phyloP scores from a whole-genome alignment of 192 early-diverging fungal species.

The Backusella circina region DNA sequence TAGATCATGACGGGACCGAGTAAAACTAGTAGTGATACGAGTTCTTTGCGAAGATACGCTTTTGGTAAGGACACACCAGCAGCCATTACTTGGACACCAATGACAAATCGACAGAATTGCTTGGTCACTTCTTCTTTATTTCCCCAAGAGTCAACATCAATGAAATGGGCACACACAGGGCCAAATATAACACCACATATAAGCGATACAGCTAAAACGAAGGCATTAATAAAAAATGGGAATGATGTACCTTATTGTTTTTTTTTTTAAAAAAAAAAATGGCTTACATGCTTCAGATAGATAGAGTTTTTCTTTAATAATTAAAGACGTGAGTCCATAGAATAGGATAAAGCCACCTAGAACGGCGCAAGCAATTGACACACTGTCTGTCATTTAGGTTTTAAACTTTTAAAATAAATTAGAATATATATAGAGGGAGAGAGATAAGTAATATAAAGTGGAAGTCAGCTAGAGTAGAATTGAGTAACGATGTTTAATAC shows the following conservation, averaged over 20 bases:
- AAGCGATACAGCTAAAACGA: conserved; percentile 69
- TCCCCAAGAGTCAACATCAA: conserved; percentile 49
- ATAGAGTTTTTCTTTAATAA: conserved; percentile 68
- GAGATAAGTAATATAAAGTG: background rate
- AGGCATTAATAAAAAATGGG: too few species aligned
- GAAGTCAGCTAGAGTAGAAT: background rate
- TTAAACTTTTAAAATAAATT: background rate
- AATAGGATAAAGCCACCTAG: conserved; percentile 71
- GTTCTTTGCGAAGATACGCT: conserved; percentile 68
- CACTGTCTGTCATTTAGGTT: background rate
- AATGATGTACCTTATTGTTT: too few species aligned
- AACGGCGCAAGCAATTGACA: conserved; percentile 39
- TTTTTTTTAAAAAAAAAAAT: background rate
- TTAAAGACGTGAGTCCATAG: conserved; percentile 61
- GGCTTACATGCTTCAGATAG: conserved; percentile 67
- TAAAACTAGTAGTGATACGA: conserved; percentile 59
- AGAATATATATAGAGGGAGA: background rate
- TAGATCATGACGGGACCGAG: conserved; percentile 76
- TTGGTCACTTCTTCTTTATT: conserved; percentile 47
- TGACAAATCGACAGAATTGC: conserved; percentile 68
- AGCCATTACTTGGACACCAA: conserved; percentile 85
- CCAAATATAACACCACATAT: conserved; percentile 77
- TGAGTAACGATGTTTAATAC: background rate
- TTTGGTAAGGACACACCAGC: conserved; percentile 63
- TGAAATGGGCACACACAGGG: conserved; percentile 59